Base-by-base conservation (phyloP, 2,329 filamentous ascomycete species). In the Colletotrichum neosansevieriae region DNA sequence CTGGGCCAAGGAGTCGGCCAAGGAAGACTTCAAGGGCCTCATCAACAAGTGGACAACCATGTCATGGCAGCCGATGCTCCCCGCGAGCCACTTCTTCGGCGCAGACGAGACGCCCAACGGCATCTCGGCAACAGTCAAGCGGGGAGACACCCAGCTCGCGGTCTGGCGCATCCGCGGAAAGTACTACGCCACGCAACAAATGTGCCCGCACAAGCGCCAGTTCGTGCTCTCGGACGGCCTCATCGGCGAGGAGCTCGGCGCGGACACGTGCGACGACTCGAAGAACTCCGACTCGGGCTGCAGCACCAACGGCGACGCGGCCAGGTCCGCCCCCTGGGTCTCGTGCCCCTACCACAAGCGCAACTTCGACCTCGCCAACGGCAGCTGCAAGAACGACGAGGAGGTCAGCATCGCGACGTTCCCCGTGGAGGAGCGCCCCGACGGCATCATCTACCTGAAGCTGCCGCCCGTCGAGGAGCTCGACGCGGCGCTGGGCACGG, bases 181-280 rank as follows among this genome's bases (percentile, higher is more conserved):
- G 61, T 97, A 91, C 84, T 95, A 95, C 78, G 92, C 92, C 67
- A 92, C 92, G 13, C 94, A 97, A 81, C 93, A 97, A 77, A 97
- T 97, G 94, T 97, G 94, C 77, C 94, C 94, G 10, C 94, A 97
- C 82, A 96, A 95, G 80, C 91, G 94, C 11, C 91, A 94, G 1
- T 97, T 97, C 75, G 91, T 94, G n/a, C 88, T 97, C 29, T 92
- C 91, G 0, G 94, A 97, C 76, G 93, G 94, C 1, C 82, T 97
- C 9, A 86, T 97, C 53, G 94, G 94, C 45, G 91, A 93, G 71
- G 86, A 89, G 29, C 72, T 77, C 53, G 40, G 65, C 62, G 58
- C 58, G 17, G 42, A 72, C 59, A 74, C 80, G 69, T 69, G 71
- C 54, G 61, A 81, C 53, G 77, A 80, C 53, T 73, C 78, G 67